Percentiles rank a stretch among this genome's conserved stretches.
phyloP scores from a whole-genome alignment of 2,329 filamentous ascomycete species.

The Biscogniauxia mediterranea region DNA sequence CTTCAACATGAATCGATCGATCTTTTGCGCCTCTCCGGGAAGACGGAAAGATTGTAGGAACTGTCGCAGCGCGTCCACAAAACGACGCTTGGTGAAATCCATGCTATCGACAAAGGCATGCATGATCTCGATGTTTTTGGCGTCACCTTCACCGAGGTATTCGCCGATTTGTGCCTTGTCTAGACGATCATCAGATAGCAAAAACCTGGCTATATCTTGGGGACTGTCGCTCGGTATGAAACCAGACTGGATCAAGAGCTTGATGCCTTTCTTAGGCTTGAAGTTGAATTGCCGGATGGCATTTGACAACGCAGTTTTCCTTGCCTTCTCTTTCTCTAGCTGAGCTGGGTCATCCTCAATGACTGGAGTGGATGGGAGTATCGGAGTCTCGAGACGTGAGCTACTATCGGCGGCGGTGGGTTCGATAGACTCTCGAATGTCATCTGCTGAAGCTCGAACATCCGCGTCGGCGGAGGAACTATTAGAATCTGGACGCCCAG shows the following conservation, averaged over 20 bases:
- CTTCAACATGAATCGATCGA: slow-evolving; percentile 98
- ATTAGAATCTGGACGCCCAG: slow-evolving; percentile 61
- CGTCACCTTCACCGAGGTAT: slow-evolving; percentile 89
- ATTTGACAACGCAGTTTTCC: slow-evolving; percentile 88
- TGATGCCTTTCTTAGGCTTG: slow-evolving; percentile 93
- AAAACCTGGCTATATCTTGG: slow-evolving; percentile 79
- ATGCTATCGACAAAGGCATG: slow-evolving; percentile 95
- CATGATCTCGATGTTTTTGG: slow-evolving; percentile 95
- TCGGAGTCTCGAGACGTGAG: slow-evolving; percentile 59
- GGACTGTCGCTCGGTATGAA: slow-evolving; percentile 82
- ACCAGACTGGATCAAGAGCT: slow-evolving; percentile 75
- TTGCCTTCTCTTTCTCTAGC: slow-evolving; percentile 90
- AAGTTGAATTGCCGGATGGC: slow-evolving; percentile 94
- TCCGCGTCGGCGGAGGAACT: slow-evolving; percentile 49
- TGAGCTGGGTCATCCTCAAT: slow-evolving; percentile 89
- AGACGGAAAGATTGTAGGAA: slow-evolving; percentile 94
- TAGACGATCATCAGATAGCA: slow-evolving; percentile 76
- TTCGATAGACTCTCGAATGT: slow-evolving; percentile 73
- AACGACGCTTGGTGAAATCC: slow-evolving; percentile 88
- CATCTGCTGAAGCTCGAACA: slow-evolving; percentile 51
- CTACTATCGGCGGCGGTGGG: slow-evolving; percentile 59
- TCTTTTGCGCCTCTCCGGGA: slow-evolving; percentile 96
- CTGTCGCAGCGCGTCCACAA: slow-evolving; percentile 86
- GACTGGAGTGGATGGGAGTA: slow-evolving; percentile 64
- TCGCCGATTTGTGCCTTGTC: slow-evolving; percentile 94